Evolutionary conservation across 208 protist species (phyloP).

Genomic region (Leishmania gerbilli): DNA sequence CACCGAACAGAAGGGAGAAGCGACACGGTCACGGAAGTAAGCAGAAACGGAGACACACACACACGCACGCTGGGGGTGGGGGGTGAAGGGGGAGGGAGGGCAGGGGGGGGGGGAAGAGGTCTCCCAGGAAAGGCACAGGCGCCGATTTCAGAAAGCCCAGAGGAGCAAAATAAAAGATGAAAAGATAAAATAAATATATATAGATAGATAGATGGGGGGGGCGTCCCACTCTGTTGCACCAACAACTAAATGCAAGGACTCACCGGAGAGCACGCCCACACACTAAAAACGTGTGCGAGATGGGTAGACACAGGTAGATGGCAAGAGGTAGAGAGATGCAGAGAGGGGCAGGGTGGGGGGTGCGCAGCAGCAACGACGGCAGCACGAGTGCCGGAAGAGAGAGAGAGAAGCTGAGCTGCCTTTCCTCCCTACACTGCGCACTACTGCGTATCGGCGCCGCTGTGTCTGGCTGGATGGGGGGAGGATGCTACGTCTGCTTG

Average conservation of each 20-base stretch:
- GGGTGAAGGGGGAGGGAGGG: too few relatives aligned
- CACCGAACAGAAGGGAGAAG: not conserved
- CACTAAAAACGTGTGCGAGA: too few relatives aligned
- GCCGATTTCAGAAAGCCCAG: not conserved
- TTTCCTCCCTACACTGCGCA: not conserved
- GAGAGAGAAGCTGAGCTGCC: not conserved
- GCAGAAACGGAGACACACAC: not conserved
- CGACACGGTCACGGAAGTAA: not conserved
- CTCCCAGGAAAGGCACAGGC: not conserved
- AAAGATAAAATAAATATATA: too few relatives aligned
- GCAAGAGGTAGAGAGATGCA: not conserved
- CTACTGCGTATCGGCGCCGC: not conserved
- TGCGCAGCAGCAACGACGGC: not conserved
- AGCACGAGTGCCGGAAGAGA: not conserved
- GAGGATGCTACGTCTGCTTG: not conserved
- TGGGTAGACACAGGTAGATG: too few relatives aligned
- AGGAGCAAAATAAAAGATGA: too few relatives aligned
- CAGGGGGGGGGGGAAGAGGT: too few relatives aligned
- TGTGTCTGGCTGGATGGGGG: not conserved
- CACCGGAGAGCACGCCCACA: too few relatives aligned
- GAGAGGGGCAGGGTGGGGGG: not conserved
- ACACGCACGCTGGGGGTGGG: too few relatives aligned
- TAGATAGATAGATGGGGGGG: too few relatives aligned
- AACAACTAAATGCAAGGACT: too few relatives aligned
- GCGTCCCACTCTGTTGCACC: too few relatives aligned